phyloP scores from a whole-genome alignment of 768 basidiomycete species.

The Phlebiopsis gigantea region DNA sequence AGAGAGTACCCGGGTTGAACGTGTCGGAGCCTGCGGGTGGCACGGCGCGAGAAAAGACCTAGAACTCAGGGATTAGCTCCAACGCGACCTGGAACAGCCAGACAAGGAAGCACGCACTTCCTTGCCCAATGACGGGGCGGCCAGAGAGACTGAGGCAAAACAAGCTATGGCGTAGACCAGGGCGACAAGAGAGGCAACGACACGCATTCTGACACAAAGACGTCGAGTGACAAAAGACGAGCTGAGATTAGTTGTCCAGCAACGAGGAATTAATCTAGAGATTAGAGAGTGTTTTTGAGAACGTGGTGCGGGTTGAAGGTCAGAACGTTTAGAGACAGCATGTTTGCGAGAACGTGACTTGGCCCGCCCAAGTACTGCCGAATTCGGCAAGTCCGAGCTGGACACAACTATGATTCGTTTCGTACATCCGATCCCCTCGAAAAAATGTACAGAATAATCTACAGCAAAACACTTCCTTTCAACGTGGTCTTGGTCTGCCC shows the following conservation, averaged over 20 bases:
- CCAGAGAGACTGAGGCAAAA: neutral
- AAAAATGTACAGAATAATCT: neutral
- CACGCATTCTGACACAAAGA: neutral
- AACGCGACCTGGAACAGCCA: neutral
- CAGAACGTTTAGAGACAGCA: neutral
- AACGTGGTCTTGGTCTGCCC: neutral
- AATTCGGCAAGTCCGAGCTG: neutral
- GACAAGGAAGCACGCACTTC: neutral
- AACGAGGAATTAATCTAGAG: neutral
- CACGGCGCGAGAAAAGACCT: neutral
- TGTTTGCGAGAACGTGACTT: neutral
- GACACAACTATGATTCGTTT: too few relatives aligned
- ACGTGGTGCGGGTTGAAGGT: neutral
- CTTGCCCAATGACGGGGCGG: neutral
- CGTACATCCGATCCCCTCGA: too few relatives aligned
- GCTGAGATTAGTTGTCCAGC: neutral
- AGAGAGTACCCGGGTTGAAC: slow-evolving; percentile 3
- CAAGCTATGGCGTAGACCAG: neutral
- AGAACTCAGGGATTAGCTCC: neutral
- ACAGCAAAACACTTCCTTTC: slow-evolving; percentile 2
- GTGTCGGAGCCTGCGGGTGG: slow-evolving; percentile 1
- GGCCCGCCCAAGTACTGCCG: neutral
- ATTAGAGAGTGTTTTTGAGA: neutral
- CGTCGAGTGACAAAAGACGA: neutral
- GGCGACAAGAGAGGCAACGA: neutral